A percentile compares a stretch with the other conserved stretches of the same genome.
Evolutionary conservation across 345 rosid species (phyloP).

Genomic region (Mercurialis annua): DNA sequence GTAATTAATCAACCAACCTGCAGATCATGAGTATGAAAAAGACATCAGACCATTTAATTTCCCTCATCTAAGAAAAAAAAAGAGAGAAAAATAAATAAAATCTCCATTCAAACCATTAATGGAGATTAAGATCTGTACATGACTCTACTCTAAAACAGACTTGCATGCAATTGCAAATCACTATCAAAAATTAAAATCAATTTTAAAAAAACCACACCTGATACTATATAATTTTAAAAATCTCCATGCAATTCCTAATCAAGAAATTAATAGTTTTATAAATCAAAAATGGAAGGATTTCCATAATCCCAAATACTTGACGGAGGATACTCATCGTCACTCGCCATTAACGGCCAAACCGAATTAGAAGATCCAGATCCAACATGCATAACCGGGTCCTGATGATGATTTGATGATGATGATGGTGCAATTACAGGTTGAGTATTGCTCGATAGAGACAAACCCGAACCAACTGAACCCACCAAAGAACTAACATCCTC

Average conservation of each 20-base stretch:
- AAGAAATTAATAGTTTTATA: conserved; percentile 33
- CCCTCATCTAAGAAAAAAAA: neutral
- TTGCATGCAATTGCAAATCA: conserved; percentile 18
- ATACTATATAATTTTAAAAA: neutral
- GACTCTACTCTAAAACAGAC: neutral
- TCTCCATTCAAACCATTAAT: conserved; percentile 1
- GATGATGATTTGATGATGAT: too few species aligned
- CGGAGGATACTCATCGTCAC: conserved; percentile 54
- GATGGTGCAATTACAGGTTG: conserved; percentile 39
- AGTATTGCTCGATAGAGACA: conserved; percentile 32
- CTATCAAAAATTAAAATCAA: neutral
- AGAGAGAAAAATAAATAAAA: neutral
- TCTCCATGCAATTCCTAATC: neutral
- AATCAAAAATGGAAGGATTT: conserved; percentile 55
- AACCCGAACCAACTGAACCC: conserved; percentile 45
- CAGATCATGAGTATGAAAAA: too few species aligned
- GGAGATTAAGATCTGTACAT: conserved; percentile 1
- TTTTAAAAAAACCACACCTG: neutral
- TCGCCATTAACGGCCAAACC: conserved; percentile 58
- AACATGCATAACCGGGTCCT: conserved; percentile 41
- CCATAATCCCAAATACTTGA: conserved; percentile 57
- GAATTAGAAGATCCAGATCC: conserved; percentile 48
- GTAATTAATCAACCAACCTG: neutral
- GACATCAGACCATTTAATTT: neutral
- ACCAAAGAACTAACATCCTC: conserved; percentile 36